Conservation (phyloP, 1,284 basidiomycete genomes). For the Marasmius sp. region DNA sequence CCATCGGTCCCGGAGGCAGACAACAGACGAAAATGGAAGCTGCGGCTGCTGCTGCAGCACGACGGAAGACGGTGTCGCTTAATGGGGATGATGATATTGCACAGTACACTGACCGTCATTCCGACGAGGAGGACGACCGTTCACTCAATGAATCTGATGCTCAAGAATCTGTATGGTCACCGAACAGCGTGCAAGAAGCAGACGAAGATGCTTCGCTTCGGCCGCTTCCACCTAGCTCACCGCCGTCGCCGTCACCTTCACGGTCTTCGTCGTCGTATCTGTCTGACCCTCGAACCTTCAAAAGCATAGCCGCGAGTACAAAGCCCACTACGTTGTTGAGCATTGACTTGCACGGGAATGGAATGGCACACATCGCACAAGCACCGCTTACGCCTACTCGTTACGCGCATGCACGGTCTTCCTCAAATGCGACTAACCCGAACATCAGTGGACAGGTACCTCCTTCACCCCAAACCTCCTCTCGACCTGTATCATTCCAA, state of each 20-base stretch:
- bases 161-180: conserved; percentile 73
- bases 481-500: conserved; percentile 44
- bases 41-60: conserved; percentile 31
- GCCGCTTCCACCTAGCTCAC: conserved; percentile 82
- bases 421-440: conserved; percentile 49
- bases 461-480: conserved; percentile 44
- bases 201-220: conserved; percentile 90
- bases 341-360: conserved; percentile 75
- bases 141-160: conserved; percentile 54
- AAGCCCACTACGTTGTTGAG: conserved; percentile 94
- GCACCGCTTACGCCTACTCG: conserved; percentile 65
- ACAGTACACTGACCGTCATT: conserved; percentile 27
- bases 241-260: conserved; percentile 81
- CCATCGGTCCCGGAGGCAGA: conserved; percentile 23
- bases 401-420: conserved; percentile 56
- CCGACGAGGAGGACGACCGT: conserved; percentile 44
- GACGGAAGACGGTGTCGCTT: conserved; percentile 62
- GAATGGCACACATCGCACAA: conserved; percentile 91
- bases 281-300: conserved; percentile 76
- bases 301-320: conserved; percentile 84
- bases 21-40: conserved; percentile 38
- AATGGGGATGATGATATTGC: conserved; percentile 53
- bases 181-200: conserved; percentile 69
- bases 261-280: conserved; percentile 78
- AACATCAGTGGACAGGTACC: conserved; percentile 53